A percentile compares a stretch with the other conserved stretches of the same genome.
Conservation (phyloP, 2,329 filamentous ascomycete species). For the Dissoconium aciculare region DNA sequence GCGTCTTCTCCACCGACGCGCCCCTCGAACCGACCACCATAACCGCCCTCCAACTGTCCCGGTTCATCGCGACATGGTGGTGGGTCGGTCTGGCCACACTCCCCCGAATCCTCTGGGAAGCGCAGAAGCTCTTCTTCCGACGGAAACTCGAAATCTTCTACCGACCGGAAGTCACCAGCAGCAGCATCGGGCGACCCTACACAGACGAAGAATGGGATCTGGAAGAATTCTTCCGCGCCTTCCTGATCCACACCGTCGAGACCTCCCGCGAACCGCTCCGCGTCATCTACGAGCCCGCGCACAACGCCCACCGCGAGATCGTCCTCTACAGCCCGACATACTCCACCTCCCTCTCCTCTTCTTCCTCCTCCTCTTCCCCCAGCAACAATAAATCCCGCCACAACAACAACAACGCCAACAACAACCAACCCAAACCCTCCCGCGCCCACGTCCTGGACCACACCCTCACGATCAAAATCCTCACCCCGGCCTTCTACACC, state of each 20-base stretch:
- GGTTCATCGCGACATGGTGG: constrained; percentile 38
- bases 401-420: no score
- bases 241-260: constrained; percentile 35
- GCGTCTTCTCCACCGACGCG: constrained; percentile 39
- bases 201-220: constrained; percentile 34
- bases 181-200: constrained; percentile 41
- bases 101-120: constrained; percentile 50
- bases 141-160: constrained; percentile 49
- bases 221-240: constrained; percentile 27
- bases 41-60: constrained; percentile 18
- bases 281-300: constrained; percentile 42
- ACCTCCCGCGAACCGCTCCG: constrained; percentile 30
- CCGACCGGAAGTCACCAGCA: constrained; percentile 45
- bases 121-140: constrained; percentile 41
- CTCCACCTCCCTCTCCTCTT: not conserved
- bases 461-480: constrained; percentile 41
- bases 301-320: constrained; percentile 15
- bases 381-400: no score
- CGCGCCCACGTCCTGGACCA: constrained; percentile 9
- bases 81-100: constrained; percentile 54
- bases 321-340: constrained; percentile 21
- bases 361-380: no score
- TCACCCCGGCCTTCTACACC: constrained; percentile 53
- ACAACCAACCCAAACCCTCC: no score
- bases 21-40: constrained; percentile 38